Evolutionary conservation across 2,329 filamentous ascomycete genomes (phyloP).

Genomic region (Diaporthe sp.): DNA sequence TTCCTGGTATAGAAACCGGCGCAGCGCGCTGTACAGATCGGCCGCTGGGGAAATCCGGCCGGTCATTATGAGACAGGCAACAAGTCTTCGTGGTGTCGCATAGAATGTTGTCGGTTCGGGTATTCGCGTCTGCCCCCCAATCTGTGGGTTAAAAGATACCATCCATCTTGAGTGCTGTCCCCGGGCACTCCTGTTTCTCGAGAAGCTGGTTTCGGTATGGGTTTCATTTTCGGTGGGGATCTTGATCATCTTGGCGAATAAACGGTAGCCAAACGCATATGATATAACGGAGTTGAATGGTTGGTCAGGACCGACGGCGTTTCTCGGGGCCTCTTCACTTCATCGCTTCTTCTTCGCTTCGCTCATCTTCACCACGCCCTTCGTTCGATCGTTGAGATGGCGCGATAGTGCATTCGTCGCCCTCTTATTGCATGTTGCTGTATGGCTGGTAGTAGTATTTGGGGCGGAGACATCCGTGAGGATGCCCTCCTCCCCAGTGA

Average conservation of each 20-base stretch:
- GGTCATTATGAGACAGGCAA: conserved; percentile 14
- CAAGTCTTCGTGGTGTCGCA: conserved; percentile 10
- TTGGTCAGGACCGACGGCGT: conserved; percentile 16
- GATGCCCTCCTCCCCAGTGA: not conserved
- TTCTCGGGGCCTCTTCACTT: not conserved
- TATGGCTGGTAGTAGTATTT: conserved; percentile 8
- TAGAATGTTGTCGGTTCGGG: conserved; percentile 26
- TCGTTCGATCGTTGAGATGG: not conserved
- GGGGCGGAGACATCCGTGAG: not conserved
- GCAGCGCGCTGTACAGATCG: conserved; percentile 15
- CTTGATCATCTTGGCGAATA: conserved; percentile 21
- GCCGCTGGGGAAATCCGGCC: conserved; percentile 28
- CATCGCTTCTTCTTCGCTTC: not conserved
- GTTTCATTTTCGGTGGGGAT: not conserved
- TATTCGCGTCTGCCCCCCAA: conserved; percentile 10
- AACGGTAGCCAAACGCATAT: conserved; percentile 29
- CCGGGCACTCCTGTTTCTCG: not conserved
- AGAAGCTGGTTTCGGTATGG: conserved; percentile 12
- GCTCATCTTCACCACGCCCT: not conserved
- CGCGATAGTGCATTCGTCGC: not conserved
- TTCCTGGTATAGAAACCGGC: conserved; percentile 6
- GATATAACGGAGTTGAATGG: conserved; percentile 27
- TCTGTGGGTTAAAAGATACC: conserved; percentile 20
- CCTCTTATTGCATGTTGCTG: conserved; percentile 13
- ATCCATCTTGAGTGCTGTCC: conserved; percentile 14